Evolutionary conservation across 768 basidiomycete species (phyloP).

Genomic region (Russula lepida): DNA sequence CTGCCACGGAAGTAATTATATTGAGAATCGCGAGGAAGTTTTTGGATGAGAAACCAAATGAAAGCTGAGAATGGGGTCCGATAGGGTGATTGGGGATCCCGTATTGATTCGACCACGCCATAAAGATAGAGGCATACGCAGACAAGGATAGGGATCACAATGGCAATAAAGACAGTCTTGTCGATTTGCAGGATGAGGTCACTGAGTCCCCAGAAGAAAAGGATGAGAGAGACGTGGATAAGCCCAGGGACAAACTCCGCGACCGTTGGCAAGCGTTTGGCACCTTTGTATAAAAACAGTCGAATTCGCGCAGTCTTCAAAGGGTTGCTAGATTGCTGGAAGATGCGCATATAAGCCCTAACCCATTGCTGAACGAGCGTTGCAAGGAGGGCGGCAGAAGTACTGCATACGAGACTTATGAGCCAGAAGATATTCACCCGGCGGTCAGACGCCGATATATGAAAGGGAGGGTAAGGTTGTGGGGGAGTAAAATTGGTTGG

Average conservation of each 20-base stretch:
- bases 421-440: constrained; percentile 39
- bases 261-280: constrained; percentile 34
- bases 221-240: constrained; percentile 35
- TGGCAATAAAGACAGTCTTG: not conserved
- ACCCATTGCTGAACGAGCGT: constrained; percentile 46
- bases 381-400: constrained; percentile 36
- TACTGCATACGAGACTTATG: constrained; percentile 29
- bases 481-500: not conserved
- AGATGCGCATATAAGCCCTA: constrained; percentile 28
- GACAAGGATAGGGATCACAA: not conserved
- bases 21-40: not conserved
- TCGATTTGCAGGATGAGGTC: constrained; percentile 33
- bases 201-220: constrained; percentile 29
- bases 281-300: constrained; percentile 31
- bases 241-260: constrained; percentile 37
- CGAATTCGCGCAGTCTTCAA: constrained; percentile 34
- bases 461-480: constrained; percentile 3
- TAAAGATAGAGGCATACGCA: constrained; percentile 14
- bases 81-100: constrained; percentile 12
- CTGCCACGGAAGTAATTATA: not conserved
- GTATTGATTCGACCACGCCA: not conserved
- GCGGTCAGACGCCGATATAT: constrained; percentile 27
- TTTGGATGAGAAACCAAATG: constrained; percentile 8
- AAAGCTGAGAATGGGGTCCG: not conserved
- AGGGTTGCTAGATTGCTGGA: constrained; percentile 26